phyloP scores from a whole-genome alignment of 192 early-diverging fungal genomes.

The Spizellomyces sp. region DNA sequence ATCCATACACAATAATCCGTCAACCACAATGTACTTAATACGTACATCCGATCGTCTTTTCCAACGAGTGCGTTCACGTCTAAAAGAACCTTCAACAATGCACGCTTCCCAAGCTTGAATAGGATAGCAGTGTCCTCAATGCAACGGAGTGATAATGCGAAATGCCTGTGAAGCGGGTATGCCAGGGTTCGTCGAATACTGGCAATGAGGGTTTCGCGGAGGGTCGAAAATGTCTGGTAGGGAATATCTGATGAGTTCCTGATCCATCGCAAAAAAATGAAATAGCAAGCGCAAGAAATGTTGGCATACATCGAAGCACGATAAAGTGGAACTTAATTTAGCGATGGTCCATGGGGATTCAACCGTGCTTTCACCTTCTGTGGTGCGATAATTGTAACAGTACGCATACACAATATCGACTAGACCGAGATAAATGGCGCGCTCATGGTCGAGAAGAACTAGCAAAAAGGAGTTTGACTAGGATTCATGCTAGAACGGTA shows the following conservation, averaged over 20 bases:
- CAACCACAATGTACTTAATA: slow-evolving; percentile 84
- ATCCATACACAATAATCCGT: slow-evolving; percentile 98
- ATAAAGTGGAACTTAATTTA: slow-evolving; percentile 75
- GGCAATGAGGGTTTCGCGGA: slow-evolving; percentile 64
- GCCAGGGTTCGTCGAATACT: slow-evolving; percentile 79
- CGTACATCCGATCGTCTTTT: slow-evolving; percentile 83
- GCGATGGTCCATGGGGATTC: slow-evolving; percentile 92
- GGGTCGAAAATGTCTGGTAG: slow-evolving; percentile 57
- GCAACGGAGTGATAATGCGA: slow-evolving; percentile 71
- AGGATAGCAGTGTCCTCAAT: slow-evolving; percentile 79
- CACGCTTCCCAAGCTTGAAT: slow-evolving; percentile 81
- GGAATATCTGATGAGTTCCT: background rate
- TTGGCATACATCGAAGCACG: slow-evolving; percentile 70
- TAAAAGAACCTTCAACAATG: slow-evolving; percentile 77
- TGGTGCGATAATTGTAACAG: slow-evolving; percentile 83
- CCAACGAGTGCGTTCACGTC: slow-evolving; percentile 79
- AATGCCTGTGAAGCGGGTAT: slow-evolving; percentile 85
- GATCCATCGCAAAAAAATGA: background rate
- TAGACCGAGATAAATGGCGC: slow-evolving; percentile 74
- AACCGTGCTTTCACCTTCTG: slow-evolving; percentile 80
- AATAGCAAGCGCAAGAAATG: background rate
- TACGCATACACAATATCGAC: slow-evolving; percentile 93
- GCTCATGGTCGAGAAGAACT: slow-evolving; percentile 68
- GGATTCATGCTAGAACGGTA: background rate
- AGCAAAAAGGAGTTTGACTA: slow-evolving; percentile 7